phyloP scores from a whole-genome alignment of 805 yeast species.

The Teunomyces stri region DNA sequence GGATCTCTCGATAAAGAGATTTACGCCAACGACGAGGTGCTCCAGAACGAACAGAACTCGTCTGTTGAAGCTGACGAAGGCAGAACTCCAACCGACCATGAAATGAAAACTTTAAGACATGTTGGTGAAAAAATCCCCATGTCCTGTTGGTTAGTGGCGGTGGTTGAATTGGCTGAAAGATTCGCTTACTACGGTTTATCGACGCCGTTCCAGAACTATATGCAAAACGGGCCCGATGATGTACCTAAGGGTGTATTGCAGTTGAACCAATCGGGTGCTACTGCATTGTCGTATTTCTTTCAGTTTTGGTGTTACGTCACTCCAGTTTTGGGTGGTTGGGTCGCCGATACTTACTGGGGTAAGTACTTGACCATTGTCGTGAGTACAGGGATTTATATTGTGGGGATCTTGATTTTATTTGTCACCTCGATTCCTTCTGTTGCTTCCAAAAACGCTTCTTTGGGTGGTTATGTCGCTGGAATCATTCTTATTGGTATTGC shows the following conservation, averaged over 20 bases:
- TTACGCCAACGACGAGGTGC: neutral
- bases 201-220: conserved; percentile 76
- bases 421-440: conserved; percentile 68
- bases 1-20: neutral
- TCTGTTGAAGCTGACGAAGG: conserved; percentile 26
- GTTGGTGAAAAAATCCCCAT: conserved; percentile 51
- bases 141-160: conserved; percentile 60
- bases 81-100: conserved; percentile 52
- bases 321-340: conserved; percentile 72
- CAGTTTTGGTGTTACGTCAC: conserved; percentile 83
- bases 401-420: conserved; percentile 63
- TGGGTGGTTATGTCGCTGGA: conserved; percentile 60
- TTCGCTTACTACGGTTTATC: conserved; percentile 77
- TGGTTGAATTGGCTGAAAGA: conserved; percentile 79
- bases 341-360: conserved; percentile 75
- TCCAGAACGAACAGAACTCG: conserved; percentile 2
- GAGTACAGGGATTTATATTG: conserved; percentile 56
- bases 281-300: conserved; percentile 70
- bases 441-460: conserved; percentile 46
- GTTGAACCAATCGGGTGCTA: conserved; percentile 61
- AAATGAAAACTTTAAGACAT: conserved; percentile 49
- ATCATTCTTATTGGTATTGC: conserved; percentile 68
- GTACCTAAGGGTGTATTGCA: conserved; percentile 53
- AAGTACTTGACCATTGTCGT: conserved; percentile 65
- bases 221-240: conserved; percentile 53